A percentile compares a stretch with the other conserved stretches of the same genome.
phyloP scores from a whole-genome alignment of 208 protist species.

The Entamoeba moshkovskii region DNA sequence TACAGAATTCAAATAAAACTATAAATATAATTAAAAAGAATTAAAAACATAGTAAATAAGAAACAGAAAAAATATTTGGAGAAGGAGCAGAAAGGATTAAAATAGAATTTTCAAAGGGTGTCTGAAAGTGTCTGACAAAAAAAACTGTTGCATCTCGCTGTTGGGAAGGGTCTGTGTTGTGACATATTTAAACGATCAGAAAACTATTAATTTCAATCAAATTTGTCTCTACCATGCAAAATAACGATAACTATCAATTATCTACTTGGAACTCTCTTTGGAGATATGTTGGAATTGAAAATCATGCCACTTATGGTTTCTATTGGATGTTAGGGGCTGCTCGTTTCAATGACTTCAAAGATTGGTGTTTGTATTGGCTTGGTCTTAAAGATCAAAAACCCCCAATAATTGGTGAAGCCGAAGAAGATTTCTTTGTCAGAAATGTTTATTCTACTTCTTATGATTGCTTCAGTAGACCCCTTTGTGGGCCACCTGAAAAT shows the following conservation, averaged over 20 bases:
- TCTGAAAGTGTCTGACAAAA: no score
- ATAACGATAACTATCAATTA: neutral
- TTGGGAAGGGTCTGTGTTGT: no score
- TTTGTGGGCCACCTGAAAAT: neutral
- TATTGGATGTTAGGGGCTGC: neutral
- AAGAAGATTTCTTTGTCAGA: slow-evolving; percentile 1
- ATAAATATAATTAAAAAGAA: no score
- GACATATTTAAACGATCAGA: no score
- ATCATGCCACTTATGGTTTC: neutral
- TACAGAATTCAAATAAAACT: no score
- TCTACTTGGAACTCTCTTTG: neutral
- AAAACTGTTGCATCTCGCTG: no score
- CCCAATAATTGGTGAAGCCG: neutral
- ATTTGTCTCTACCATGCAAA: neutral
- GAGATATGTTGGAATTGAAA: neutral
- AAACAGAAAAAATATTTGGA: no score
- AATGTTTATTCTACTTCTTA: neutral
- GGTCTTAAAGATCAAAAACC: neutral
- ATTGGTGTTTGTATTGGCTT: neutral
- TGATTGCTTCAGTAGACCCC: slow-evolving; percentile 7
- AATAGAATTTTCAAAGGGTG: no score
- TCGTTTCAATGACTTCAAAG: neutral
- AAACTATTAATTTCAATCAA: no score
- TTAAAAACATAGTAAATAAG: no score
- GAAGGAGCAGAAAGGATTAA: no score